Percentiles rank a stretch among this genome's conserved stretches.
Evolutionary conservation across 352 stramenopile genomes (phyloP).

Genomic region (Pythium phragmiticola): DNA sequence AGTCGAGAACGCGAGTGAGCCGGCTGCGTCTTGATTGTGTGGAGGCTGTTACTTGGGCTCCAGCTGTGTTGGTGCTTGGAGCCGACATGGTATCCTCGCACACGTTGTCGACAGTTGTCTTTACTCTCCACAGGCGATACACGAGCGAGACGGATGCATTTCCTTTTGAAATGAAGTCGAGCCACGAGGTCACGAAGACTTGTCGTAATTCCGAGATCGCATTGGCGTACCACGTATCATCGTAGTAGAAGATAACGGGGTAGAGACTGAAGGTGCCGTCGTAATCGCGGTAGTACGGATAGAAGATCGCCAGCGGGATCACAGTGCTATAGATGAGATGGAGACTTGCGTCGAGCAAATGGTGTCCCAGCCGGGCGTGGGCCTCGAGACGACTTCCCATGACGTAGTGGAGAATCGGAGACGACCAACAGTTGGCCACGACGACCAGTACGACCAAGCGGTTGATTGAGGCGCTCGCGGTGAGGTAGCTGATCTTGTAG

Average conservation of each 20-base stretch:
- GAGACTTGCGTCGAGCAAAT: not conserved
- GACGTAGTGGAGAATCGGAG: not conserved
- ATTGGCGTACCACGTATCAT: constrained; percentile 8
- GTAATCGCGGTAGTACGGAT: constrained; percentile 18
- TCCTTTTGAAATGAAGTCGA: constrained; percentile 18
- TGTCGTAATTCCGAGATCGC: constrained; percentile 7
- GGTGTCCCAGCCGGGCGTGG: not conserved
- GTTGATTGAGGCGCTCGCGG: constrained; percentile 19
- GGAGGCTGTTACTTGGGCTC: not conserved
- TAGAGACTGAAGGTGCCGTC: not conserved
- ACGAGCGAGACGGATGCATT: not conserved
- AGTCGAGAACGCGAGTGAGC: constrained; percentile 1
- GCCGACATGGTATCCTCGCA: not conserved
- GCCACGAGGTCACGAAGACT: constrained; percentile 20
- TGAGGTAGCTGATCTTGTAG: constrained; percentile 15
- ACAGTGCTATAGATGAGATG: constrained; percentile 10
- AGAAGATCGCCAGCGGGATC: constrained; percentile 15
- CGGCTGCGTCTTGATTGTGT: not conserved
- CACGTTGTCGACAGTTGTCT: not conserved
- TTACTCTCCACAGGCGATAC: not conserved
- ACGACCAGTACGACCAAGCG: constrained; percentile 9
- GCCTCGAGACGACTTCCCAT: not conserved
- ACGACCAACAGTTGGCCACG: constrained; percentile 20
- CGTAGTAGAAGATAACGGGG: not conserved
- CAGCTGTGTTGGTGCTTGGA: not conserved